Evolutionary conservation across 805 yeast species (phyloP).

Genomic region (Blastobotrys muscicola): DNA sequence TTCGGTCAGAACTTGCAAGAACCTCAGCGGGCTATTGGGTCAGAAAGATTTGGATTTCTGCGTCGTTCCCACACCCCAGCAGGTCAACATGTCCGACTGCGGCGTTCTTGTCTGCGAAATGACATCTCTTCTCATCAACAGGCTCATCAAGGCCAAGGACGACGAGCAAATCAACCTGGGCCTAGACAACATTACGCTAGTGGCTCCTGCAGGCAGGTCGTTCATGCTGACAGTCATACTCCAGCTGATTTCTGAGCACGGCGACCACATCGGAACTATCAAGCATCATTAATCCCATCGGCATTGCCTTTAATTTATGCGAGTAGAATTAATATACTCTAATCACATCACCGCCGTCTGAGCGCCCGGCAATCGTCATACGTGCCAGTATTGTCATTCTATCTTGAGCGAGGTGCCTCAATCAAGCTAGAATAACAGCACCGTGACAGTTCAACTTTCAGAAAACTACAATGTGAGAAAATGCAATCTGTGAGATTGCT

Average conservation of each 20-base stretch:
- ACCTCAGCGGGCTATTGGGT: conserved; percentile 25
- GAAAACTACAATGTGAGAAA: too few relatives aligned
- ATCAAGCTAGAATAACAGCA: too few relatives aligned
- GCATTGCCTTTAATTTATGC: too few relatives aligned
- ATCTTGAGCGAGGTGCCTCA: too few relatives aligned
- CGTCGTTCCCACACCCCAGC: conserved; percentile 36
- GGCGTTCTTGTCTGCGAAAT: conserved; percentile 34
- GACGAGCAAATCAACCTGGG: conserved; percentile 25
- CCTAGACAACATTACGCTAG: conserved; percentile 28
- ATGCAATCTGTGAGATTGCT: too few relatives aligned
- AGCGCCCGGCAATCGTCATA: too few relatives aligned
- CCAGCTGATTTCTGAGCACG: conserved; percentile 1
- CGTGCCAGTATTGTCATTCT: too few relatives aligned
- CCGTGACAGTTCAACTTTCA: too few relatives aligned
- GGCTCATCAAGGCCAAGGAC: conserved; percentile 15
- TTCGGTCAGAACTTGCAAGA: conserved; percentile 26
- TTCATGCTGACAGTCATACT: conserved; percentile 17
- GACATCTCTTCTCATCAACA: conserved; percentile 19
- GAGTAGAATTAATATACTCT: too few relatives aligned
- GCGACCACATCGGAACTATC: neutral
- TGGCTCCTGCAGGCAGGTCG: conserved; percentile 31
- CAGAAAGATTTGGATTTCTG: conserved; percentile 16
- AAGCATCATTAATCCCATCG: too few relatives aligned
- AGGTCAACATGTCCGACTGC: conserved; percentile 41
- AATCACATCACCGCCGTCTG: too few relatives aligned